phyloP scores from a whole-genome alignment of 495 filamentous ascomycete species.

The Clohesyomyces aquaticus region DNA sequence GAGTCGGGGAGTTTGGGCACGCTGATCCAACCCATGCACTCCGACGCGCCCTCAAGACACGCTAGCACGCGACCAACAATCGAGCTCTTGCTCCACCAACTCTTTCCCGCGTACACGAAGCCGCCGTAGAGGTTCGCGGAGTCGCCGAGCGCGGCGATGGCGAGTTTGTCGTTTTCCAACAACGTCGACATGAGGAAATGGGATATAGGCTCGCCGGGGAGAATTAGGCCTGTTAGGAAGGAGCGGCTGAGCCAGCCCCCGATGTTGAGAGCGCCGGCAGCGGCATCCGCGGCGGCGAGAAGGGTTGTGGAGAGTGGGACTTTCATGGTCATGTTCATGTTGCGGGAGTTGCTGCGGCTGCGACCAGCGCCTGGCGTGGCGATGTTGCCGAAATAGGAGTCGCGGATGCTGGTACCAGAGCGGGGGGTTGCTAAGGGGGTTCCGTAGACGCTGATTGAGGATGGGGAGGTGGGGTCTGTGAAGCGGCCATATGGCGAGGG shows the following conservation, averaged over 20 bases:
- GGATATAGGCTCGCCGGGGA: conserved; percentile 72
- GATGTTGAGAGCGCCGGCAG: conserved; percentile 47
- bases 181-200: conserved; percentile 80
- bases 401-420: conserved; percentile 16
- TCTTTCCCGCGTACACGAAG: conserved; percentile 69
- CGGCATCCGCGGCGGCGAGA: conserved; percentile 6
- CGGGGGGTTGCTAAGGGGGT: conserved; percentile 45
- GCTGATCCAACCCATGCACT: conserved; percentile 80
- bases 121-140: conserved; percentile 77
- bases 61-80: conserved; percentile 77
- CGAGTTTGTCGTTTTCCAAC: conserved; percentile 72
- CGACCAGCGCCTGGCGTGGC: conserved; percentile 23
- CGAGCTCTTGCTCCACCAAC: conserved; percentile 82
- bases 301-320: conserved; percentile 23
- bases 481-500: conserved; percentile 24
- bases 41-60: conserved; percentile 64
- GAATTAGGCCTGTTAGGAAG: conserved; percentile 75
- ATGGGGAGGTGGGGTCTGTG: conserved; percentile 26
- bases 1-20: conserved; percentile 58
- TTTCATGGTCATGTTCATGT: conserved; percentile 25
- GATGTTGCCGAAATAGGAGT: conserved; percentile 42
- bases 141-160: conserved; percentile 66
- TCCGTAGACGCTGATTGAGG: conserved; percentile 43
- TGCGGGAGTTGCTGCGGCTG: conserved; percentile 27
- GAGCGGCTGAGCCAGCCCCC: conserved; percentile 81